A percentile compares a stretch with the other conserved stretches of the same genome.
Evolutionary conservation across 495 filamentous ascomycete species (phyloP).

Genomic region (Pyrenula massariospora): DNA sequence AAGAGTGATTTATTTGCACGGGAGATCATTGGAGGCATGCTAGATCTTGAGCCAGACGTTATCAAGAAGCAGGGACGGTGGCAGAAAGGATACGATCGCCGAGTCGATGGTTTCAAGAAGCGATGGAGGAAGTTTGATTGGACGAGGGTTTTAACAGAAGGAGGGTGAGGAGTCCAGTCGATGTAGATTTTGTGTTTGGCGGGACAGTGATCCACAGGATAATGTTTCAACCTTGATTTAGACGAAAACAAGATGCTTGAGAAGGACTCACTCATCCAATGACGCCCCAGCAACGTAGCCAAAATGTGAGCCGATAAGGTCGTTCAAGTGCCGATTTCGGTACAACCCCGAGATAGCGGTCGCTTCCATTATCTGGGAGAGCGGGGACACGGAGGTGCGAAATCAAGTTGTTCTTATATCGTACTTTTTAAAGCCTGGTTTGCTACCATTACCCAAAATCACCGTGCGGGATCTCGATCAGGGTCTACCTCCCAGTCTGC

Average conservation of each 20-base stretch:
- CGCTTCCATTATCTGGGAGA: too few relatives aligned
- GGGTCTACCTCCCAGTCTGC: background rate
- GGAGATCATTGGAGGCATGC: slow-evolving; percentile 87
- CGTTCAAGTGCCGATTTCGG: too few relatives aligned
- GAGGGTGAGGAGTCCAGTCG: background rate
- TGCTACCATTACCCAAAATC: background rate
- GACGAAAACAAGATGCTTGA: background rate
- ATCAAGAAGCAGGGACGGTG: slow-evolving; percentile 89
- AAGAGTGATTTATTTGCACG: slow-evolving; percentile 87
- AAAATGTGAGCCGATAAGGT: too few relatives aligned
- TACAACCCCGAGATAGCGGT: too few relatives aligned
- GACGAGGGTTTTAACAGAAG: slow-evolving; percentile 68
- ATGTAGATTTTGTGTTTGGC: too few relatives aligned
- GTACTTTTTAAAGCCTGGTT: too few relatives aligned
- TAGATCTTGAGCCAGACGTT: slow-evolving; percentile 70
- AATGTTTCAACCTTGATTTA: background rate
- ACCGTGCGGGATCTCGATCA: background rate
- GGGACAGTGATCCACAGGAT: slow-evolving; percentile 11
- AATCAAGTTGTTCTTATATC: too few relatives aligned
- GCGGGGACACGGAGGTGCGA: too few relatives aligned
- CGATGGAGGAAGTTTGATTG: slow-evolving; percentile 92
- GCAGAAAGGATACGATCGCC: slow-evolving; percentile 55
- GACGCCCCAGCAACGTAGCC: too few relatives aligned
- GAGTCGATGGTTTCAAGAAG: slow-evolving; percentile 71
- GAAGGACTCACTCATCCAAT: too few relatives aligned